Conservation (phyloP, 805 yeast species). For the Saccharomycopsis schoenii region DNA sequence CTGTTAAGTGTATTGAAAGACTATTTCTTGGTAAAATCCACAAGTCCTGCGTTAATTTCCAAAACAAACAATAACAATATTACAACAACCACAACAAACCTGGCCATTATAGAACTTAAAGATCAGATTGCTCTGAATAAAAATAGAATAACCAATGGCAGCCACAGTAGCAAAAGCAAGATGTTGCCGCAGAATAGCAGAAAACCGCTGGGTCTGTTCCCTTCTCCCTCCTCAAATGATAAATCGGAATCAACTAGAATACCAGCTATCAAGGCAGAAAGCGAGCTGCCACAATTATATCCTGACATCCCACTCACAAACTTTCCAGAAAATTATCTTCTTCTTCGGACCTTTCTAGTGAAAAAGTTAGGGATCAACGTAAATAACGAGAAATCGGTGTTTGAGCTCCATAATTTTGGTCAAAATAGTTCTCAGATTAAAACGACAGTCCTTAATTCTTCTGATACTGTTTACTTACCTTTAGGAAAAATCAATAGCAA, state of each 20-base stretch:
- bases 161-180: background rate
- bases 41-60: background rate
- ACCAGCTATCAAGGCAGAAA: too few species aligned
- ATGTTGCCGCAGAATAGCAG: background rate
- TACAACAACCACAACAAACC: background rate
- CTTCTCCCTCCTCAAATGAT: too few species aligned
- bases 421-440: background rate
- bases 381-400: conserved; percentile 6
- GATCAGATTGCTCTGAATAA: background rate
- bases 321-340: background rate
- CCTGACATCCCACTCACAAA: background rate
- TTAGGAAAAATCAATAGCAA: background rate
- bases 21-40: background rate
- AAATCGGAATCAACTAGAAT: too few species aligned
- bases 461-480: conserved; percentile 13
- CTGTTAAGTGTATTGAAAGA: background rate
- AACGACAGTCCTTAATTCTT: conserved; percentile 7
- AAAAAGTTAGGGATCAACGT: conserved; percentile 11
- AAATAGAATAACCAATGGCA: too few species aligned
- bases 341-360: background rate
- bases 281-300: too few species aligned
- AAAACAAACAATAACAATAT: too few species aligned
- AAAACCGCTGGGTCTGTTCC: background rate
- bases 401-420: conserved; percentile 3
- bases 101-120: background rate